These are phyloP conservation scores for Porodaedalea pini DNA, from an alignment of 1,284 basidiomycete genomes.

Conservation along the genomic window DNA sequence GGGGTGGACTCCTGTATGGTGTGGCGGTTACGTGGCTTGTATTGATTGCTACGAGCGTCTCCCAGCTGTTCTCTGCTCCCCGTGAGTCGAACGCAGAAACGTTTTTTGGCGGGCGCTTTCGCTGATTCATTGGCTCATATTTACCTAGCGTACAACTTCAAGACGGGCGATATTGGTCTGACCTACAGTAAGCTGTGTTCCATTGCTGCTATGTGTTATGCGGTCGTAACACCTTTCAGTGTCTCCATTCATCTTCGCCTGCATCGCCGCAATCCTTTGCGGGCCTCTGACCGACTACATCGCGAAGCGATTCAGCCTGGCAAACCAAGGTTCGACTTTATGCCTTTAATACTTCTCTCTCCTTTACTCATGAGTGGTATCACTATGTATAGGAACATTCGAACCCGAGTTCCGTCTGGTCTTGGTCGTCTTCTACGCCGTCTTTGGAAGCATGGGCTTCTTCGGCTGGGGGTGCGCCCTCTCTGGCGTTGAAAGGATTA, in stretches of 20 bases:
- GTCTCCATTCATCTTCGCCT: conserved; percentile 24
- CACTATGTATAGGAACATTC: conserved; percentile 19
- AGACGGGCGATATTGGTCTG: conserved; percentile 21
- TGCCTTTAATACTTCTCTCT: no score
- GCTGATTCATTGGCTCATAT: neutral
- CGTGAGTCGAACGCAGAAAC: conserved; percentile 19
- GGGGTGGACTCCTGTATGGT: conserved; percentile 24
- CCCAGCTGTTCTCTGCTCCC: conserved; percentile 25
- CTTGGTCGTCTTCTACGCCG: conserved; percentile 23
- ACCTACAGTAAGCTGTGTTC: conserved; percentile 14
- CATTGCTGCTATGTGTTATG: neutral
- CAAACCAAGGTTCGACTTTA: conserved; percentile 23
- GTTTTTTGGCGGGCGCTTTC: neutral
- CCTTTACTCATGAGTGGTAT: no score
- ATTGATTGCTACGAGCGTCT: conserved; percentile 24
- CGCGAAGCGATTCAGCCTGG: conserved; percentile 21
- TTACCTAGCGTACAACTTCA: conserved; percentile 23
- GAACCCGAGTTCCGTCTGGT: conserved; percentile 24
- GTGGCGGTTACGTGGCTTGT: conserved; percentile 26
- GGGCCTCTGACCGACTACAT: conserved; percentile 25
- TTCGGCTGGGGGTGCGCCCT: conserved; percentile 22
- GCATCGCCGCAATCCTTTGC: conserved; percentile 23
- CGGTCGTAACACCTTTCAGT: conserved; percentile 8
- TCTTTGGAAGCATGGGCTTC: conserved; percentile 24
- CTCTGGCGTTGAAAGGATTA: neutral